These are phyloP conservation scores for Spergularia marina DNA, from an alignment of 148 eudicot genomes.

Conservation along the genomic window DNA sequence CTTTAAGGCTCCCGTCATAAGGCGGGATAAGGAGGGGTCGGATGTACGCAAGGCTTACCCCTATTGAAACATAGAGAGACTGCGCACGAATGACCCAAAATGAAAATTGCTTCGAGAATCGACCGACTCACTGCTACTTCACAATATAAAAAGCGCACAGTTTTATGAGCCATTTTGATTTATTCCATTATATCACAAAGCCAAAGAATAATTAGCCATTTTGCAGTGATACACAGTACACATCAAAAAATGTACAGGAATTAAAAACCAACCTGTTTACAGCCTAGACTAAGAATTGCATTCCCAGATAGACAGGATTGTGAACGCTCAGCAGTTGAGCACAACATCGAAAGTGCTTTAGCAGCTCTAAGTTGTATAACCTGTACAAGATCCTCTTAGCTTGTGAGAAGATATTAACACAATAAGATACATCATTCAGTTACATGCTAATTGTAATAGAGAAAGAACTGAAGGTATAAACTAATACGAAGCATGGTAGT, in stretches of 20 bases:
- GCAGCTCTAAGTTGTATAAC: slow-evolving; percentile 73
- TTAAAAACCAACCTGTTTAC: slow-evolving; percentile 57
- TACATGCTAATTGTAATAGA: neutral
- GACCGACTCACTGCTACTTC: too few relatives aligned
- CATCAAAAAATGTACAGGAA: slow-evolving; percentile 4
- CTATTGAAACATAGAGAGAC: too few relatives aligned
- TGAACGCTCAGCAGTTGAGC: slow-evolving; percentile 48
- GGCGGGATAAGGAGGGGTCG: too few relatives aligned
- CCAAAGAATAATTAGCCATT: too few relatives aligned
- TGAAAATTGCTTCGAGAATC: too few relatives aligned
- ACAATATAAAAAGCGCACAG: too few relatives aligned
- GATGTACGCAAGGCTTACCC: too few relatives aligned
- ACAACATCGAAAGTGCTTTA: slow-evolving; percentile 58
- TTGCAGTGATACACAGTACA: neutral
- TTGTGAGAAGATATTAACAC: slow-evolving; percentile 4
- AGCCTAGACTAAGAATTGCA: slow-evolving; percentile 62
- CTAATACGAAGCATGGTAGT: neutral
- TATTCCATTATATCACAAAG: too few relatives aligned
- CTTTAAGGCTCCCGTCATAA: too few relatives aligned
- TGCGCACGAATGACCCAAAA: too few relatives aligned
- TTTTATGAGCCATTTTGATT: too few relatives aligned
- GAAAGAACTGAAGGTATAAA: neutral
- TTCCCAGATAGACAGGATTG: slow-evolving; percentile 45
- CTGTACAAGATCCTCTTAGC: slow-evolving; percentile 39
- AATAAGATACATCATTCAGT: neutral